Evolutionary conservation across 2,329 filamentous ascomycete genomes (phyloP), one percentile per base, ranked within the genome.

Genomic region (Colletotrichum higginsianum): DNA sequence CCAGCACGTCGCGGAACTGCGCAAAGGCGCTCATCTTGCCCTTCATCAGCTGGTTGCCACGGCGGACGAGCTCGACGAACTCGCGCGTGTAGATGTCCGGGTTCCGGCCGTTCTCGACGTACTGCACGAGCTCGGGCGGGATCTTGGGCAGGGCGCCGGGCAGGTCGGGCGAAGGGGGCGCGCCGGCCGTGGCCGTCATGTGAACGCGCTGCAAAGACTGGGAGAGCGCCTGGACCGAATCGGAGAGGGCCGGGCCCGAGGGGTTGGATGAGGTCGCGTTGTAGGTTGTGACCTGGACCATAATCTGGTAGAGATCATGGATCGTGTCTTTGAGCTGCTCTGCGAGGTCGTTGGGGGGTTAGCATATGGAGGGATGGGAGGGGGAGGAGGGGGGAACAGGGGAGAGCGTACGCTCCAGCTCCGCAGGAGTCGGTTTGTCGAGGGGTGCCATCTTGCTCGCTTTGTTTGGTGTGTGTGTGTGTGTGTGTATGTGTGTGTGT

Each of bases 21-120:
- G 79, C 84, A 78, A 92, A 93, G 46, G 90, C 91, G 76, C 82
- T 79, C 80, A 86, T 84, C 84, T 92, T 93, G 66, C 91, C 91
- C 76, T 87, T 86, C 83, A 91, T 86, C 73, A 91, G 83, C 85
- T 93, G 91, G 82, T 93, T 93, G 50, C 87, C 85, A 57, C 90
- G 85, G 66, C 90, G 84, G 30, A 91, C 90, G 63, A 91, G 85
- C 87, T 93, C 91, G 77, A 93, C 90, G 77, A 93, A 93, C 83
- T 93, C 91, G 77, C 91, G 86, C 66, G 91, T 93, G 84, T 93
- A 93, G 76, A 93, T 93, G 81, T 93, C 91, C 2, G 91, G 91
- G 83, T 93, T 93, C 61, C 91, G 90, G 55, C 91, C 91, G 78
- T 90, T 89, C 80, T 93, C 91, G 76, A 93, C 91, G 82, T 93